Conservation (phyloP, 208 protist species). For the Trypanosoma brucei region DNA sequence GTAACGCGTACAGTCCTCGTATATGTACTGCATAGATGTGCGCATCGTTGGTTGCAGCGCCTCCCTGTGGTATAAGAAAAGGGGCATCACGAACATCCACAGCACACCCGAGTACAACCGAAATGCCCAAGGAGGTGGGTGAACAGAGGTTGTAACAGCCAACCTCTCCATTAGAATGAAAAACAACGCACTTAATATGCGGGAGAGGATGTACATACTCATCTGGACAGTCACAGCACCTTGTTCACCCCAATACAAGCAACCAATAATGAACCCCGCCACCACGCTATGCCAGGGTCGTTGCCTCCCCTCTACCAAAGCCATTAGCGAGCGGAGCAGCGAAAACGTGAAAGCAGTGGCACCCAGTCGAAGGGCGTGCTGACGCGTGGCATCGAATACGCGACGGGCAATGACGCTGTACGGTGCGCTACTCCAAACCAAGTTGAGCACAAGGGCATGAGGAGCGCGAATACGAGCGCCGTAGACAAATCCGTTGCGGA, state of each 20-base stretch:
- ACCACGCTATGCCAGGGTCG: constrained; percentile 67
- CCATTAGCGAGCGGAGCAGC: constrained; percentile 47
- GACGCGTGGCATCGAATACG: constrained; percentile 59
- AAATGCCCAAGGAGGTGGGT: constrained; percentile 32
- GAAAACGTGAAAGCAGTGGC: constrained; percentile 53
- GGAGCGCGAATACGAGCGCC: constrained; percentile 77
- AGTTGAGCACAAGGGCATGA: constrained; percentile 83
- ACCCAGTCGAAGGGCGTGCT: constrained; percentile 71
- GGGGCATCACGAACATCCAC: constrained; percentile 67
- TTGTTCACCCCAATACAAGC: constrained; percentile 64
- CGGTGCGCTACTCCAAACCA: constrained; percentile 77
- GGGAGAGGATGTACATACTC: constrained; percentile 88
- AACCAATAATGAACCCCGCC: constrained; percentile 74
- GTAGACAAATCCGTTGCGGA: constrained; percentile 87
- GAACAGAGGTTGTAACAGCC: constrained; percentile 16
- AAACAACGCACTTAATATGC: constrained; percentile 55
- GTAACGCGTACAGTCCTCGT: constrained; percentile 61
- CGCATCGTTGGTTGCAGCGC: constrained; percentile 77
- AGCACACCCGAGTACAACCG: constrained; percentile 62
- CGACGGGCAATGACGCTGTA: constrained; percentile 48
- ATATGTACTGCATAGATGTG: constrained; percentile 84
- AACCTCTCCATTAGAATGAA: constrained; percentile 30
- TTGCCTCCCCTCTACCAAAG: constrained; percentile 25
- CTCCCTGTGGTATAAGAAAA: constrained; percentile 67
- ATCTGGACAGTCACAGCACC: constrained; percentile 83